Evolutionary conservation across 371 early-diverging fungal species (phyloP), one percentile per base, ranked within the genome.

Genomic region (Mucor indicus): DNA sequence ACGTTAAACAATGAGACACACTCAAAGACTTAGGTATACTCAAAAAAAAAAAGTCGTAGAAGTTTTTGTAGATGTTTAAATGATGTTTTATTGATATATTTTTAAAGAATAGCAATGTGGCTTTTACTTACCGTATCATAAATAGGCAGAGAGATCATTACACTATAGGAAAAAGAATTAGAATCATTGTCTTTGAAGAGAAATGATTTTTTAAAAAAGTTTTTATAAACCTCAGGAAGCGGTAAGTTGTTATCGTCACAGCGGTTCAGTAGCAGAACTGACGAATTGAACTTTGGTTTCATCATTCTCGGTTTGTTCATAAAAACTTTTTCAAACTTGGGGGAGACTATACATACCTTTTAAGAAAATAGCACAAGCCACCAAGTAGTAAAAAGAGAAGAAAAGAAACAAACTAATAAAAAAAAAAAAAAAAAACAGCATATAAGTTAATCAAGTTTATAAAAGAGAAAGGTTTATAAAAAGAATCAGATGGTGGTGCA

Each of bases 401-500:
- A 9, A 21, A 37, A 20, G 29, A 31, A 12, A 25, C 11, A 43
- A 21, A 20, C 7, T 22, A 21, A 20, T 32, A 17, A 36, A 38
- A 20, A 16, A 19, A 27, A 1, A n/a, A 12, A 17, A 48, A 37
- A 32, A 27, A 17, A 19, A 32, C 23, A 43, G 31, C 41, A 22
- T 20, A 33, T 8, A 21, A 21, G 25, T 5, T 16, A 23, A 19
- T 17, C 13, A 30, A 6, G 16, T 13, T 0, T 13, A 39, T 30
- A 13, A 13, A 10, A 54, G 32, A 15, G 24, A 40, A 33, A 35
- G 36, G 40, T 41, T 35, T 50, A 36, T 32, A 54, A 48, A 45
- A 45, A 53, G 60, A 55, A 53, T 69, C 70, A 69, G 70, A 69
- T 69, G 70, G 70, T 69, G 70, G 59, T 69, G 70, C 70, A 69